phyloP scores from a whole-genome alignment of 73 alveolate species.

The Stentor roeselii region DNA sequence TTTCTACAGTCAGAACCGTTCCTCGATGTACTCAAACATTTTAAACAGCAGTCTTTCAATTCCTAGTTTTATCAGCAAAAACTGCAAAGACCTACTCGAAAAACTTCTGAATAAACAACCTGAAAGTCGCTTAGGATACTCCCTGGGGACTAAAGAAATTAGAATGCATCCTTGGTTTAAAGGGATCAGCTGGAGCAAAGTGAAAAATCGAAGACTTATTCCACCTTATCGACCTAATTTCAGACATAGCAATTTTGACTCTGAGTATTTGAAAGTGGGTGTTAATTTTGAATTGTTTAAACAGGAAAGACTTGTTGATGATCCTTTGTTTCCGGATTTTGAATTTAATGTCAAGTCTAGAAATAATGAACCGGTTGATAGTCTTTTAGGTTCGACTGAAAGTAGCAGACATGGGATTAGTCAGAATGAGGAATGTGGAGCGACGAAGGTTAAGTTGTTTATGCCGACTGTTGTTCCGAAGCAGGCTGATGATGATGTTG shows the following conservation, averaged over 20 bases:
- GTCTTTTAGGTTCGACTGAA: no score
- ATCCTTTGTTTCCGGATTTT: no score
- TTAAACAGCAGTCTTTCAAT: conserved; percentile 23
- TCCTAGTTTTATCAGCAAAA: conserved; percentile 35
- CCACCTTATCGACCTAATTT: conserved; percentile 59
- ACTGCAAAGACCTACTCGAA: conserved; percentile 32
- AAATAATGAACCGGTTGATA: no score
- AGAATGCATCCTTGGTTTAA: neutral
- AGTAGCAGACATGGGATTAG: neutral
- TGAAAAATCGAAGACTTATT: conserved; percentile 29
- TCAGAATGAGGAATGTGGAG: neutral
- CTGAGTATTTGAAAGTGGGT: conserved; percentile 33
- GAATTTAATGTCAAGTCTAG: no score
- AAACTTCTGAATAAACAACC: conserved; percentile 54
- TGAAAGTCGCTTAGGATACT: conserved; percentile 47
- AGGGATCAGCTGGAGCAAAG: conserved; percentile 56
- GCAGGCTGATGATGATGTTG: neutral
- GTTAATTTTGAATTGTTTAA: conserved; percentile 27
- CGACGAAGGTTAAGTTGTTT: neutral
- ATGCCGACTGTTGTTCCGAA: neutral
- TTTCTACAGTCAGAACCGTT: conserved; percentile 44
- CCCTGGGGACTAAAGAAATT: neutral
- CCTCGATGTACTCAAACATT: conserved; percentile 46
- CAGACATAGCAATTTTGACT: conserved; percentile 36
- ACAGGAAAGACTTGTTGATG: no score